A percentile compares a stretch with the other conserved stretches of the same genome.
Conservation (phyloP, 352 stramenopile species). For the Hyaloperonospora arabidopsidis region DNA sequence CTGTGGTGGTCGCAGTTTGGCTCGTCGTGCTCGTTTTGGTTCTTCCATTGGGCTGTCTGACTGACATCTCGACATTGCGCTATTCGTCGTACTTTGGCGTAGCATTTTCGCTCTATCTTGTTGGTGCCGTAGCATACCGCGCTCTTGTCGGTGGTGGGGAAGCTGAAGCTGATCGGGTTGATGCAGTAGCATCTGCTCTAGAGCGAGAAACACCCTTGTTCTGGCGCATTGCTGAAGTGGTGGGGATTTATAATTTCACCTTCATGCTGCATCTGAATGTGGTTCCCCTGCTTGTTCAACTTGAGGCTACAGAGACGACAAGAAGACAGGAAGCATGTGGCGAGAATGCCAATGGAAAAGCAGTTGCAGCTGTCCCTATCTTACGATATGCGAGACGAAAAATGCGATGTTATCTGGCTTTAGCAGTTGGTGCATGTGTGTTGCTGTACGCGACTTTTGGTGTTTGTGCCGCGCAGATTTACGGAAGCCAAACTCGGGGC, state of each 20-base stretch:
- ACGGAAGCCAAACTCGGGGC: conserved; percentile 47
- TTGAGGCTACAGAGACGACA: conserved; percentile 28
- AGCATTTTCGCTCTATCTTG: conserved; percentile 59
- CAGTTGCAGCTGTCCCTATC: conserved; percentile 12
- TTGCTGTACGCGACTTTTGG: conserved; percentile 60
- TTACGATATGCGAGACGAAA: conserved; percentile 18
- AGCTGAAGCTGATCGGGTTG: neutral
- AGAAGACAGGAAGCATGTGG: conserved; percentile 7
- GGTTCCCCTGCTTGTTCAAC: conserved; percentile 56
- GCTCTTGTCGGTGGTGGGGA: conserved; percentile 17
- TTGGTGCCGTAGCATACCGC: conserved; percentile 53
- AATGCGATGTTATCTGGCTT: conserved; percentile 44
- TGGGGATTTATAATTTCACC: conserved; percentile 81
- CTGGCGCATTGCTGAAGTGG: conserved; percentile 46
- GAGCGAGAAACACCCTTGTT: conserved; percentile 22
- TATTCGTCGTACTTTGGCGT: conserved; percentile 74
- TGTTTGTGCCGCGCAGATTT: conserved; percentile 49
- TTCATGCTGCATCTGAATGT: conserved; percentile 81
- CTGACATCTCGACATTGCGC: conserved; percentile 63
- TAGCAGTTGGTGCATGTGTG: conserved; percentile 39
- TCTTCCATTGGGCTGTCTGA: conserved; percentile 57
- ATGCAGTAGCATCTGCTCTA: neutral
- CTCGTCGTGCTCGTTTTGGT: conserved; percentile 51
- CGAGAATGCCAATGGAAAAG: conserved; percentile 11
- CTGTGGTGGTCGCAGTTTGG: conserved; percentile 41